Conservation (phyloP, 2,329 filamentous ascomycete genomes). For the Talaromyces sp. region DNA sequence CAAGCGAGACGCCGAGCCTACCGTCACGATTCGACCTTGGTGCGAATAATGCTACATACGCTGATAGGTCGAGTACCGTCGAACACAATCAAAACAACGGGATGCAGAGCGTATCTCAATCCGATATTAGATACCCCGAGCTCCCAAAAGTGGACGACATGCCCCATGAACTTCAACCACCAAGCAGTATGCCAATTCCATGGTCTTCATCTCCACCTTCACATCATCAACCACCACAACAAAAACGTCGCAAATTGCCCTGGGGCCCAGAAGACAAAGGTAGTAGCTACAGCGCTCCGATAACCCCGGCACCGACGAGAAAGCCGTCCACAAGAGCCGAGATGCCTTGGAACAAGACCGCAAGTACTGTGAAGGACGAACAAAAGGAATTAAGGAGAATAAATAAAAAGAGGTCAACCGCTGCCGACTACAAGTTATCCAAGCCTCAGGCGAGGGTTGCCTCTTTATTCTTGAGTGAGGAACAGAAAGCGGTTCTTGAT, state of each 20-base stretch:
- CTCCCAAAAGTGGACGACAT: slow-evolving; percentile 29
- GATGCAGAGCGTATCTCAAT: neutral
- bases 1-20: neutral
- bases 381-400: slow-evolving; percentile 68
- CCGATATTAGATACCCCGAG: slow-evolving; percentile 36
- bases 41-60: neutral
- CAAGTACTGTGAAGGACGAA: slow-evolving; percentile 71
- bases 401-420: slow-evolving; percentile 49
- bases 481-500: slow-evolving; percentile 79
- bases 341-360: slow-evolving; percentile 68
- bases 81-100: neutral
- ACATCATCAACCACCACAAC: slow-evolving; percentile 37
- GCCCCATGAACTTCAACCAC: slow-evolving; percentile 25
- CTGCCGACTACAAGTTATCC: slow-evolving; percentile 40
- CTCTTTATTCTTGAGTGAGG: slow-evolving; percentile 71
- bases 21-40: neutral
- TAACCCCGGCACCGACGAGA: slow-evolving; percentile 45
- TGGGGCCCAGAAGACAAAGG: slow-evolving; percentile 42
- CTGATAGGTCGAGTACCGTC: neutral
- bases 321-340: slow-evolving; percentile 41
- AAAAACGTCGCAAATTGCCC: slow-evolving; percentile 65
- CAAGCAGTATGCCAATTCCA: slow-evolving; percentile 58
- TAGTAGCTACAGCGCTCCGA: slow-evolving; percentile 27
- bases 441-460: slow-evolving; percentile 40
- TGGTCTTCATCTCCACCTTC: slow-evolving; percentile 63